These are phyloP conservation scores for Paspalum notatum DNA, from an alignment of 176 grass and related monocot species.

Conservation along the genomic window DNA sequence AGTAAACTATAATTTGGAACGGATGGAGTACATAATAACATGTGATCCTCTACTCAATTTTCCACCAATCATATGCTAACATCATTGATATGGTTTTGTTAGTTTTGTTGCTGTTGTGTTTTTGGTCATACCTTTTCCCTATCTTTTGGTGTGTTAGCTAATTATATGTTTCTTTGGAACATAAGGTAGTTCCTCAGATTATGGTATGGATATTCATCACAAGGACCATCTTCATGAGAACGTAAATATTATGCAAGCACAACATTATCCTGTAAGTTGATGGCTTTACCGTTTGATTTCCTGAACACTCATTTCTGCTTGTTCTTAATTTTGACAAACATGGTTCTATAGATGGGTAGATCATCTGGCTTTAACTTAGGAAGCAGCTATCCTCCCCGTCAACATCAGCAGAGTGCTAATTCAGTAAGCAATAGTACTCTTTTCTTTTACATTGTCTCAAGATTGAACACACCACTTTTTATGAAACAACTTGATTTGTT, in stretches of 20 bases:
- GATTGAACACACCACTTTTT: conserved; percentile 53
- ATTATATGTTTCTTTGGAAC: conserved; percentile 49
- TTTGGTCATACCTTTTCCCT: background rate
- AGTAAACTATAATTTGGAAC: background rate
- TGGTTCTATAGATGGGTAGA: conserved; percentile 70
- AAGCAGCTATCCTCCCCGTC: conserved; percentile 65
- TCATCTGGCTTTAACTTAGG: conserved; percentile 89
- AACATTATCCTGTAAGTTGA: conserved; percentile 76
- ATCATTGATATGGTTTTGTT: background rate
- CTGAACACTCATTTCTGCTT: conserved; percentile 10
- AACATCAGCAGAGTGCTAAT: conserved; percentile 75
- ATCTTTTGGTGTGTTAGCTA: background rate
- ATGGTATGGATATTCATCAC: conserved; percentile 81
- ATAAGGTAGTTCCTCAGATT: conserved; percentile 76
- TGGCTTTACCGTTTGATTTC: conserved; percentile 26
- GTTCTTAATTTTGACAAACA: conserved; percentile 4
- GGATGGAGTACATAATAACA: background rate
- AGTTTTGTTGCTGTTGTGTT: conserved; percentile 29
- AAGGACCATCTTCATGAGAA: conserved; percentile 97
- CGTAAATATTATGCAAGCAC: conserved; percentile 72
- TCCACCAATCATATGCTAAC: conserved; percentile 13
- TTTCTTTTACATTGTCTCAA: conserved; percentile 47
- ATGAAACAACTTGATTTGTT: conserved; percentile 16
- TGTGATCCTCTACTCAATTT: conserved; percentile 22
- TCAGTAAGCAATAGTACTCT: conserved; percentile 57